phyloP scores from a whole-genome alignment of 768 basidiomycete species.

The Podaxis pistillaris region DNA sequence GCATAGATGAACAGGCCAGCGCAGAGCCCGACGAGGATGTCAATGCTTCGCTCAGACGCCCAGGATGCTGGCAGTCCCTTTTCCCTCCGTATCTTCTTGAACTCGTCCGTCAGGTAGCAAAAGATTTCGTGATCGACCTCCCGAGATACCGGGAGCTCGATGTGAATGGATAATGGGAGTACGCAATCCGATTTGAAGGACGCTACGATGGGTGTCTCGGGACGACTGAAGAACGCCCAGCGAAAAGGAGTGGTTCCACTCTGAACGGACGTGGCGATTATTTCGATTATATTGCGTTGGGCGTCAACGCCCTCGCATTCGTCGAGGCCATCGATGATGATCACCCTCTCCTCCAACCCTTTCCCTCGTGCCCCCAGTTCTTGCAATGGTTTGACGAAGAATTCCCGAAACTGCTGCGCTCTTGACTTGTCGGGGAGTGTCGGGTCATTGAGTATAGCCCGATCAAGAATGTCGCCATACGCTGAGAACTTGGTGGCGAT shows the following conservation, averaged over 20 bases:
- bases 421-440: not conserved
- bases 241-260: not conserved
- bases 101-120: constrained; percentile 6
- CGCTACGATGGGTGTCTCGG: not conserved
- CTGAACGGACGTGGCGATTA: not conserved
- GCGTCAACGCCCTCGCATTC: not conserved
- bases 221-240: not conserved
- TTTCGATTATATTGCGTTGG: not conserved
- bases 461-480: not conserved
- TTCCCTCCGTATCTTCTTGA: not conserved
- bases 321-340: not conserved
- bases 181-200: not conserved
- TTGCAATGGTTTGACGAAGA: not conserved
- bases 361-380: no score
- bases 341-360: no score
- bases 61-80: not conserved
- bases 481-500: not conserved
- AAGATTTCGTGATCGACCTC: constrained; percentile 3
- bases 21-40: not conserved
- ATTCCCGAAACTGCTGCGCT: not conserved
- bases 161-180: no score
- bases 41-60: not conserved
- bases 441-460: not conserved
- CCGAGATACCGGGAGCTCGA: not conserved
- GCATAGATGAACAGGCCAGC: not conserved